Evolutionary conservation across 352 stramenopile genomes (phyloP).

Genomic region (Lagenidium sp.): DNA sequence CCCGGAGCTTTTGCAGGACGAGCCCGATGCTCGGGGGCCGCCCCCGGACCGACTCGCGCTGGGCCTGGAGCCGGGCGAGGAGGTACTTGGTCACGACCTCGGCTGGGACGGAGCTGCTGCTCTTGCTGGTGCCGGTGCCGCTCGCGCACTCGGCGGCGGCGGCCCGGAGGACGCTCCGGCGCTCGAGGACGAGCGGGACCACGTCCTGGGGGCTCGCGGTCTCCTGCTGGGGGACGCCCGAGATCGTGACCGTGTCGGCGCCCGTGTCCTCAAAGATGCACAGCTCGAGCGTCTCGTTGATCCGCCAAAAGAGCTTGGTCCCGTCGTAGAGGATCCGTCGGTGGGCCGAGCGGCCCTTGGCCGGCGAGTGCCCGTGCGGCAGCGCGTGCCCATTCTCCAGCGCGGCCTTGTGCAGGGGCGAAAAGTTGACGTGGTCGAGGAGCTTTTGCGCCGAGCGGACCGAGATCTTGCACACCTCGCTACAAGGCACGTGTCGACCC

Average conservation of each 20-base stretch:
- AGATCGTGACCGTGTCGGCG: constrained; percentile 59
- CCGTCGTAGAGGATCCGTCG: constrained; percentile 72
- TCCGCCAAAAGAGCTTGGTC: constrained; percentile 82
- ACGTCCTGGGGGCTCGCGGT: constrained; percentile 9
- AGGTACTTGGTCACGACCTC: constrained; percentile 64
- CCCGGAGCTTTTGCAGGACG: constrained; percentile 58
- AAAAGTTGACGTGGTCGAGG: constrained; percentile 84
- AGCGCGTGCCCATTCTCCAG: constrained; percentile 31
- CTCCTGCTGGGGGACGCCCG: constrained; percentile 40
- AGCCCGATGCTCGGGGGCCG: constrained; percentile 35
- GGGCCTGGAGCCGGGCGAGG: constrained; percentile 57
- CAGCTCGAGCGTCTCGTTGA: constrained; percentile 81
- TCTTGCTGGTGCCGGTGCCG: neutral
- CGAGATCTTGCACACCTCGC: constrained; percentile 85
- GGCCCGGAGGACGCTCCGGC: constrained; percentile 30
- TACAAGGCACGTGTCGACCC: no score
- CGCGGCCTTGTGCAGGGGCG: constrained; percentile 75
- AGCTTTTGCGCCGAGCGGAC: constrained; percentile 82
- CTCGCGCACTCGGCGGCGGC: constrained; percentile 16
- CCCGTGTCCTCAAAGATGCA: constrained; percentile 74
- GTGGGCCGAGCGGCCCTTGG: constrained; percentile 18
- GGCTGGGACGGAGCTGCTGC: constrained; percentile 6
- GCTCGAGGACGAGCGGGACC: constrained; percentile 43
- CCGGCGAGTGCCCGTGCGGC: constrained; percentile 10
- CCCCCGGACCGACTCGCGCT: constrained; percentile 30